Evolutionary conservation across 2,329 filamentous ascomycete genomes (phyloP).

Genomic region (Aspergillus sp.): DNA sequence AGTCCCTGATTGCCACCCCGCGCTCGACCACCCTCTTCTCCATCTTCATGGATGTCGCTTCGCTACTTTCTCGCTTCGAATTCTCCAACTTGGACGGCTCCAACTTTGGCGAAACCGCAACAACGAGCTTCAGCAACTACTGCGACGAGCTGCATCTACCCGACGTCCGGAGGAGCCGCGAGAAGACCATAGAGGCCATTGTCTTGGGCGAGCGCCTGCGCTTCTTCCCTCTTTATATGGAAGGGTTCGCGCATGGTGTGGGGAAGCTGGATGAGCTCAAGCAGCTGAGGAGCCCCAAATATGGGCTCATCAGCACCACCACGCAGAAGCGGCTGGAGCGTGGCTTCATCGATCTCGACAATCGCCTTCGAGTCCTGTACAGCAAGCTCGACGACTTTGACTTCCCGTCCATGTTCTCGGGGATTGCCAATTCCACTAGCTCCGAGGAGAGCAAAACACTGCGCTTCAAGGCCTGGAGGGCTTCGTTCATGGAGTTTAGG

Average conservation of each 20-base stretch:
- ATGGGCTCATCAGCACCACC: constrained; percentile 56
- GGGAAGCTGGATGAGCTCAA: constrained; percentile 72
- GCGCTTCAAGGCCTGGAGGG: constrained; percentile 75
- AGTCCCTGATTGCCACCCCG: constrained; percentile 51
- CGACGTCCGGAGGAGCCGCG: constrained; percentile 70
- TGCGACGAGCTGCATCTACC: constrained; percentile 66
- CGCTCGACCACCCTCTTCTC: constrained; percentile 47
- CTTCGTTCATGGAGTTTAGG: constrained; percentile 63
- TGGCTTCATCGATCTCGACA: constrained; percentile 68
- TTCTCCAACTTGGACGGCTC: constrained; percentile 55
- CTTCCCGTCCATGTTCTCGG: constrained; percentile 81
- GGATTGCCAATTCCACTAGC: constrained; percentile 75
- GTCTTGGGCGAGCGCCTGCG: constrained; percentile 84
- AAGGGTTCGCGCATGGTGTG: constrained; percentile 83
- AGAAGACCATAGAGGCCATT: constrained; percentile 82
- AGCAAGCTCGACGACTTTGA: constrained; percentile 76
- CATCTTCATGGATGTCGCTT: constrained; percentile 53
- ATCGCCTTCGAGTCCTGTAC: constrained; percentile 61
- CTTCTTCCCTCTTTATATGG: constrained; percentile 72
- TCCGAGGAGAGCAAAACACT: constrained; percentile 65
- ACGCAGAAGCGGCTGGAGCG: constrained; percentile 75
- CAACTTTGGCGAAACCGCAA: constrained; percentile 54
- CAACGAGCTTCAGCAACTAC: constrained; percentile 47
- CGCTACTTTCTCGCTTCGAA: constrained; percentile 47
- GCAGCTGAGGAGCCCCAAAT: constrained; percentile 59